Base-by-base conservation (phyloP, 2,329 filamentous ascomycete species). In the Fusarium dlaminii region DNA sequence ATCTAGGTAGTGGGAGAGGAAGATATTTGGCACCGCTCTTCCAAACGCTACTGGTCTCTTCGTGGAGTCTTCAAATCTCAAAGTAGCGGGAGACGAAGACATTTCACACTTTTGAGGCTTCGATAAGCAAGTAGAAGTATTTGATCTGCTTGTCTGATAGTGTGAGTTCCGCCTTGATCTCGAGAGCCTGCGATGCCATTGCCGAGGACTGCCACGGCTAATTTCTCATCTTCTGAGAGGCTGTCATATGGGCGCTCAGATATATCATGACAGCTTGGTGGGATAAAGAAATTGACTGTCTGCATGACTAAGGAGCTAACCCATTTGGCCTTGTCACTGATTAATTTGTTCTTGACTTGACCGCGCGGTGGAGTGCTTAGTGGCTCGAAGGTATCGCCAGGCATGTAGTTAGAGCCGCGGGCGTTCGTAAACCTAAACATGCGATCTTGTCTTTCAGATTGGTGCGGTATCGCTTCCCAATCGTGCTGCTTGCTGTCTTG, bases 351-450 rank as follows among this genome's bases (percentile, higher is more conserved):
- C 20, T 17, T 42, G 14, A 17, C 9, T 5, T 17, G 5, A 4
- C 8, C 6, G 22, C 22, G 6, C 15, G 39, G 22, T 42, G 1
- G 5, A 15, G 14, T n/a, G 22, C 4, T 42, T 0, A 42, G 39
- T 2, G 39, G 39, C 39, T 40, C n/a, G 14, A n/a, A n/a, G 1
- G 22, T n/a, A 42, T 42, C 39, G 1, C 14, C 39, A 15, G 20
- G 39, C 1, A n/a, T 15, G 13, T 42, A 11, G 14, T 15, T n/a
- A n/a, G 6, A 15, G 13, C 22, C 39, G 7, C 39, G 22, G 8
- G 22, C 15, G 0, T 42, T n/a, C n/a, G 6, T n/a, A 0, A 43
- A 4, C n/a, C n/a, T 6, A 10, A 34, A 6, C 32, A 34, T 1
- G 32, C 32, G 4, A 34, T 34, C 32, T 15, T 34, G 5, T 34